Conservation (phyloP, 129 eudicot genomes). For the Apium graveolens region DNA sequence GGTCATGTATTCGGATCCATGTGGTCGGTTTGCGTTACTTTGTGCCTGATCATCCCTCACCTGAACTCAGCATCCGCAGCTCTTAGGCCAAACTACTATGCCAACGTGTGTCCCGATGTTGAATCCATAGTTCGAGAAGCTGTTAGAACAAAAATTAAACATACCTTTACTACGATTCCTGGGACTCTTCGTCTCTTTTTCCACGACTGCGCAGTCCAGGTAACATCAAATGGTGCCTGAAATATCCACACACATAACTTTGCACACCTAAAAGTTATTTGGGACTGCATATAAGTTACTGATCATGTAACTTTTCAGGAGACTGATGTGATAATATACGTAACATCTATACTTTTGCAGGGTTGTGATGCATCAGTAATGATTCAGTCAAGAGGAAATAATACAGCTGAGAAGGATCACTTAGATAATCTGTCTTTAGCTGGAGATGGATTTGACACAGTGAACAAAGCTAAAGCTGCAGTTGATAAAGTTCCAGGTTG, state of each 20-base stretch:
- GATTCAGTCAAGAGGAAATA: conserved; percentile 37
- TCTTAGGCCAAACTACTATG: conserved; percentile 51
- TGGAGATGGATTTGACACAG: conserved; percentile 83
- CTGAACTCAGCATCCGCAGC: conserved; percentile 33
- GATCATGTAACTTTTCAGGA: not conserved
- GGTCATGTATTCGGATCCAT: not conserved
- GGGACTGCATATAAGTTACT: not conserved
- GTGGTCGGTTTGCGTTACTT: not conserved
- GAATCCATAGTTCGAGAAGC: conserved; percentile 52
- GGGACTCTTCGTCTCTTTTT: conserved; percentile 73
- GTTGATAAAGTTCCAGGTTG: conserved; percentile 57
- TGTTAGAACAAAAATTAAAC: conserved; percentile 41
- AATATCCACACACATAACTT: not conserved
- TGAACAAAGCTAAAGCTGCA: conserved; percentile 70
- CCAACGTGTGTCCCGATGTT: conserved; percentile 60
- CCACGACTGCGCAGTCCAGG: conserved; percentile 85
- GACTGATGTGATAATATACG: not conserved
- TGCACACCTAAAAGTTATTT: not conserved
- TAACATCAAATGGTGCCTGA: not conserved
- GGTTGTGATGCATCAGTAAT: conserved; percentile 92
- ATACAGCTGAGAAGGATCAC: conserved; percentile 72
- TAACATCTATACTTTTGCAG: conserved; percentile 18
- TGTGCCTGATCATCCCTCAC: conserved; percentile 3
- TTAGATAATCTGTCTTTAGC: conserved; percentile 65
- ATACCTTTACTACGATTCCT: conserved; percentile 65